Evolutionary conservation across 306 rosid species (phyloP), one percentile per base, ranked within the genome.

Genomic region (Lagenaria siceraria): DNA sequence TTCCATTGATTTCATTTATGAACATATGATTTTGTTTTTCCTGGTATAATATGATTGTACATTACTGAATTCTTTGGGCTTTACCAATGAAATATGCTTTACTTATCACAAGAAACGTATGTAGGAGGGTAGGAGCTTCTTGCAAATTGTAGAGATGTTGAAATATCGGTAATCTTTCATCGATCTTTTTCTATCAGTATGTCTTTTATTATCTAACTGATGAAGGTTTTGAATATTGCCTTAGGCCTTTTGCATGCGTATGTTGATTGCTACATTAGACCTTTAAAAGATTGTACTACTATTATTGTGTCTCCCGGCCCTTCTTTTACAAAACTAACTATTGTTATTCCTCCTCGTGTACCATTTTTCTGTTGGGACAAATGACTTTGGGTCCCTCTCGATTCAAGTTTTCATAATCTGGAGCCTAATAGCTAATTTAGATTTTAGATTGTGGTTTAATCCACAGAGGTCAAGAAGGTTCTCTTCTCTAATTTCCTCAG

Each of bases 1-100:
- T 61, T 56, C 74, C 77, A 36, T 79, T 63, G 73, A 74, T 82
- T 84, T 79, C 70, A 68, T 84, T 64, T 5, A 49, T 76, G 70
- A 76, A 42, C 33, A 43, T 60, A 60, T 76, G 61, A 33, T 53
- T 73, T 54, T 51, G 24, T 19, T 22, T 43, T 43, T 15, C 14
- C 58, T 46, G 58, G 13, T 71, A 46, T 46, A 25, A 18, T 51
- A 74, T 74, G 62, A 53, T 51, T 51, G 61, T 74, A 51, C 31
- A 51, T 74, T 53, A 74, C 27, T 33, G 19, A 31, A 31, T 21
- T 31, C 63, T 27, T 18, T 74, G 46, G 63, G 54, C 43, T 73
- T 52, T 24, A 22, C 35, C 58, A 25, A 15, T 25, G 61, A 49
- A 13, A 27, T 27, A 10, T 27, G 73, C 24, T 36, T 49, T 7